phyloP scores from a whole-genome alignment of 2,329 filamentous ascomycete species.

The Fusarium annulatum region DNA sequence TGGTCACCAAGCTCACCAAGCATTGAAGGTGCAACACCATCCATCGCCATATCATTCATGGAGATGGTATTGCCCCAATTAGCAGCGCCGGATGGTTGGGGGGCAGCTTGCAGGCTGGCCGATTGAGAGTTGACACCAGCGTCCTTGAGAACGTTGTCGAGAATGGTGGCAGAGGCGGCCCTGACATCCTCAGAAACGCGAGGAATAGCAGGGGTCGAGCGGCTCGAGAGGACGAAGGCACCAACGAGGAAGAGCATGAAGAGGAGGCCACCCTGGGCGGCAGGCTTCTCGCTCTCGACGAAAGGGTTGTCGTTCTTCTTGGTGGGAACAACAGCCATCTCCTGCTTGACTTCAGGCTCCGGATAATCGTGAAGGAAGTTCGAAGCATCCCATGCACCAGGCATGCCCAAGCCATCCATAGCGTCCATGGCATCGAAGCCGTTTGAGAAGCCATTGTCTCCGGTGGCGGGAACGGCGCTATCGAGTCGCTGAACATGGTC shows the following conservation, averaged over 20 bases:
- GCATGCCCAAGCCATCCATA: conserved; percentile 87
- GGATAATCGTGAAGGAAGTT: conserved; percentile 77
- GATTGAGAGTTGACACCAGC: conserved; percentile 68
- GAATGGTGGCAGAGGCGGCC: conserved; percentile 78
- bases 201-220: conserved; percentile 76
- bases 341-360: conserved; percentile 70
- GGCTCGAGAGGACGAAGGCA: conserved; percentile 93
- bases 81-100: conserved; percentile 63
- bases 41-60: conserved; percentile 55
- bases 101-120: conserved; percentile 58
- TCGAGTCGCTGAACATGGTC: conserved; percentile 79
- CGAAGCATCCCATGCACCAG: conserved; percentile 82
- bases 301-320: conserved; percentile 61
- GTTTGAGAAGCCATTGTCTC: conserved; percentile 72
- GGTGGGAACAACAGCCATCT: conserved; percentile 63
- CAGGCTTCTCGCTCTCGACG: conserved; percentile 68
- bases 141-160: conserved; percentile 86
- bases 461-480: conserved; percentile 61
- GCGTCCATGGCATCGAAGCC: conserved; percentile 85
- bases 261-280: conserved; percentile 83
- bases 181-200: conserved; percentile 84
- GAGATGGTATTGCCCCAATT: conserved; percentile 53
- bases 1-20: conserved; percentile 75
- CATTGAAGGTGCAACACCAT: conserved; percentile 64
- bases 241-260: conserved; percentile 97